phyloP scores from a whole-genome alignment of 1,284 basidiomycete species.

The Stygiomarasmius scandens region DNA sequence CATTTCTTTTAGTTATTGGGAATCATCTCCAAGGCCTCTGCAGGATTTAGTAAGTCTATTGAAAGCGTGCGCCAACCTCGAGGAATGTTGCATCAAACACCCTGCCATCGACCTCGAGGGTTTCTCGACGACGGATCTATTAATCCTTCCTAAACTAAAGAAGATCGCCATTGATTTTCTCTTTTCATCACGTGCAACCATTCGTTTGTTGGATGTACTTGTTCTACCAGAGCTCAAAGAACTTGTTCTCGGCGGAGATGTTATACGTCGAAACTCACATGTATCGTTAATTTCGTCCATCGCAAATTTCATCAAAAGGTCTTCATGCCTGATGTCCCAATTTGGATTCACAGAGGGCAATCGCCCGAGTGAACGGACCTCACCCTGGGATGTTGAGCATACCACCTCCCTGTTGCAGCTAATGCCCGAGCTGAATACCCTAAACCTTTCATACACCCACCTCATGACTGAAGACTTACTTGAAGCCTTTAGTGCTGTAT shows the following conservation, averaged over 20 bases:
- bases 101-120: neutral
- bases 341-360: no score
- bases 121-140: neutral
- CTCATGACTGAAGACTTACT: slow-evolving; percentile 7
- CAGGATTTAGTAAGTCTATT: neutral
- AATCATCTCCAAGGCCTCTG: neutral
- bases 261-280: no score
- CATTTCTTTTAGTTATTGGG: neutral
- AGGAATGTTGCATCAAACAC: neutral
- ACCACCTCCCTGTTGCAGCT: no score
- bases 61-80: neutral
- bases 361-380: no score
- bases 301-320: slow-evolving; percentile 1
- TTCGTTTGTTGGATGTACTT: neutral
- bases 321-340: neutral
- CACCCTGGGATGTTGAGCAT: no score
- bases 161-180: neutral
- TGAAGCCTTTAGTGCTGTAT: neutral
- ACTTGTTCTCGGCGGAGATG: neutral
- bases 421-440: neutral
- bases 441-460: neutral
- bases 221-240: neutral
- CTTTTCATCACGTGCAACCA: no score
- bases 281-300: neutral
- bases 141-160: slow-evolving; percentile 1